Evolutionary conservation across 2,329 filamentous ascomycete genomes (phyloP).

Genomic region (Ilyonectria robusta): DNA sequence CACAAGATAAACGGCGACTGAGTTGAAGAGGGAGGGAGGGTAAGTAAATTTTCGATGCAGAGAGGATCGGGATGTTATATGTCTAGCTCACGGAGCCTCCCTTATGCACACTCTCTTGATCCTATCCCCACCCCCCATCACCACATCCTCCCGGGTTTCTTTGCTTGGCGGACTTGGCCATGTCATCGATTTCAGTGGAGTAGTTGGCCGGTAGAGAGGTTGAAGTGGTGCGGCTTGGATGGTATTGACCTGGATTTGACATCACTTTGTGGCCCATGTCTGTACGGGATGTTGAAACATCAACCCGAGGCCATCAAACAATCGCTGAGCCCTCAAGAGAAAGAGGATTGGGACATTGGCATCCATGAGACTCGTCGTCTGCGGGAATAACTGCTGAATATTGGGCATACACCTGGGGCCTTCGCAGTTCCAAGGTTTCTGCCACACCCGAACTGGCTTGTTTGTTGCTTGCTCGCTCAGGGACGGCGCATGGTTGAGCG

Average conservation of each 20-base stretch:
- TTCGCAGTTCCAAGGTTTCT: no score
- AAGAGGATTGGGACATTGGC: neutral
- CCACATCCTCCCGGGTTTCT: constrained; percentile 1
- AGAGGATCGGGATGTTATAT: constrained; percentile 19
- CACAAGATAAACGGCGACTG: constrained; percentile 7
- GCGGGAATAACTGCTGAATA: no score
- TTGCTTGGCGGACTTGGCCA: constrained; percentile 4
- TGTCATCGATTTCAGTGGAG: neutral
- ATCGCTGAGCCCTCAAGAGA: neutral
- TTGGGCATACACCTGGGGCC: no score
- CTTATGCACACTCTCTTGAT: constrained; percentile 18
- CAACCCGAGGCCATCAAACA: neutral
- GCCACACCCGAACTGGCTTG: no score
- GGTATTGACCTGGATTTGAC: constrained; percentile 2
- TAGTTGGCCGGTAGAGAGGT: neutral
- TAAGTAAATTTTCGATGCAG: neutral
- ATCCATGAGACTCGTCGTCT: neutral
- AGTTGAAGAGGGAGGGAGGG: neutral
- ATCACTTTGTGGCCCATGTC: constrained; percentile 1
- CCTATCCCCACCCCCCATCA: constrained; percentile 21
- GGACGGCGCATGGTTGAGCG: no score
- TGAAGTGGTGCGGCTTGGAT: constrained; percentile 4
- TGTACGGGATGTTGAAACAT: neutral
- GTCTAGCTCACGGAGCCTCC: constrained; percentile 1
- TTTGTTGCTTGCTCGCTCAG: no score